Evolutionary conservation across 2,329 filamentous ascomycete genomes (phyloP).

Genomic region (Ceratocystis variospora): DNA sequence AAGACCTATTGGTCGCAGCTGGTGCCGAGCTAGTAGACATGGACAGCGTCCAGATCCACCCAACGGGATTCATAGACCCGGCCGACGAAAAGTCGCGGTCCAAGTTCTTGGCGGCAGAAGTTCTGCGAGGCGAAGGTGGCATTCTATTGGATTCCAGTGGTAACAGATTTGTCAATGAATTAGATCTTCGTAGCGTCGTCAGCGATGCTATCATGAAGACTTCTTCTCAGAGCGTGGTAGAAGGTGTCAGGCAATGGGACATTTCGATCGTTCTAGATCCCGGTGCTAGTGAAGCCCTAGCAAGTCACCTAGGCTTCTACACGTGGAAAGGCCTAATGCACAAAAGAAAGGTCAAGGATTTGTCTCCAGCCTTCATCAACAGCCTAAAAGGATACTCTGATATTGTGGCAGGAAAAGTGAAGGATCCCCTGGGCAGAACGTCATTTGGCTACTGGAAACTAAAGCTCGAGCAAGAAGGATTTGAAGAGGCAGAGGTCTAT

Average conservation of each 20-base stretch:
- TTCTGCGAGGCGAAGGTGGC: constrained; percentile 48
- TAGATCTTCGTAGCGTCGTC: constrained; percentile 44
- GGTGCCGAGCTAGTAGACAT: constrained; percentile 36
- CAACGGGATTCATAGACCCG: constrained; percentile 49
- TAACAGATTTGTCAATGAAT: constrained; percentile 46
- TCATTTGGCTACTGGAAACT: constrained; percentile 44
- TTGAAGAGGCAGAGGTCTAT: constrained; percentile 40
- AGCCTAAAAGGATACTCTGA: constrained; percentile 38
- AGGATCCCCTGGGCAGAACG: constrained; percentile 35
- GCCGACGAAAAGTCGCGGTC: constrained; percentile 31
- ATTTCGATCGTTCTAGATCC: constrained; percentile 46
- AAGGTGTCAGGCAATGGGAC: constrained; percentile 40
- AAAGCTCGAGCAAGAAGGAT: constrained; percentile 28
- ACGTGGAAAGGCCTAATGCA: constrained; percentile 46
- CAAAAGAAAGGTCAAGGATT: constrained; percentile 40
- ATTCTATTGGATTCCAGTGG: constrained; percentile 37
- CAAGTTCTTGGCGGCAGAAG: constrained; percentile 51
- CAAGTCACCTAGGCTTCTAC: constrained; percentile 48
- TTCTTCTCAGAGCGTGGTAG: constrained; percentile 19
- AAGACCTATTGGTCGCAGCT: constrained; percentile 30
- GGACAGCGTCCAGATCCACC: constrained; percentile 49
- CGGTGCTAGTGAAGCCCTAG: constrained; percentile 38
- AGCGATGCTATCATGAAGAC: constrained; percentile 38
- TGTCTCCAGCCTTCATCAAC: constrained; percentile 29
- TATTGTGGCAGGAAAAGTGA: constrained; percentile 28